Base-by-base conservation (phyloP, 805 yeast genomes). In the Hanseniaspora meyeri region DNA sequence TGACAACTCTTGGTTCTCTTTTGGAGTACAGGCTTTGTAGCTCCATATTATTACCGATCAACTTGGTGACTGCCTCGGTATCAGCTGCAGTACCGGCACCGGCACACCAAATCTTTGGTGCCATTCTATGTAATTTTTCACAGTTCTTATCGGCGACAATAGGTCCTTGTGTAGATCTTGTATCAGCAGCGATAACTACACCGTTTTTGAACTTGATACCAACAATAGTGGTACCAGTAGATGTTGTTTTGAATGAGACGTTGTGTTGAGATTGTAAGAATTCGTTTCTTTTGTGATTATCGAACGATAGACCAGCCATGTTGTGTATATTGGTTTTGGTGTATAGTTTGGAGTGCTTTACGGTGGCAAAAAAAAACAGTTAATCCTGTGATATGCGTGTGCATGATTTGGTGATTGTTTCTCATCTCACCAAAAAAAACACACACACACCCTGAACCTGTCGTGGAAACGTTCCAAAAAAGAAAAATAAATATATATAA, bases 71-170 rank as follows among this genome's bases (percentile, higher is more conserved):
- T 82, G 89, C 88, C 70, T 93, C 97, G 12, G 97, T 93, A 69
- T 93, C 98, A 8, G 98, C 97, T 34, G 98, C 98, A n/a, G 98
- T 93, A 70, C 98, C 98, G 3, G 98, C 98, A 65, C 98, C 98
- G 53, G 98, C 98, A 81, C 98, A 91, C 97, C 97, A 91, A 68
- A 90, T 89, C 66, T 78, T 79, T 10, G 97, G 96, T 7, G 96
- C 79, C 61, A 90, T 77, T 63, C 95, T 74, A 72, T 91, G 97
- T 61, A 93, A 76, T 72, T 91, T 91, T 67, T 89, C 96, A 77
- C 97, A 90, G 74, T 93, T 93, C 75, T 93, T 93, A 73, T 93
- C 97, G 8, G 98, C 98, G 38, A 93, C 97, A 63, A 93, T 88
- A 58, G 83, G 84, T 14, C 98, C 98, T 39, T 93, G 84, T 3